A percentile compares a stretch with the other conserved stretches of the same genome.
These are phyloP conservation scores for Suillus subalutaceus DNA, from an alignment of 768 basidiomycete species.

Conservation along the genomic window DNA sequence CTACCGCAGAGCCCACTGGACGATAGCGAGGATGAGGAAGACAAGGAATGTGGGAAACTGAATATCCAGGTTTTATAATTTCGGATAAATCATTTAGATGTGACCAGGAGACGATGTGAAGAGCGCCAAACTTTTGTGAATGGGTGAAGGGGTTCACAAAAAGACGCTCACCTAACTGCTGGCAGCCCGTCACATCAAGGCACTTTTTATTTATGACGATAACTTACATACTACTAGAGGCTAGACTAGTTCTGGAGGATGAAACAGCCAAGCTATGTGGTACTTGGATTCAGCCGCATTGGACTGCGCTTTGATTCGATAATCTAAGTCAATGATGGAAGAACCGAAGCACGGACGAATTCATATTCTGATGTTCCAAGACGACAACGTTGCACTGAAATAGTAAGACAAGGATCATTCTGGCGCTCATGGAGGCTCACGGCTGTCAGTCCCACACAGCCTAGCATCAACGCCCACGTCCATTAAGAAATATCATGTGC, in stretches of 20 bases:
- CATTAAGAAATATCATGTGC: not conserved
- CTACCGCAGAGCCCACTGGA: constrained; percentile 50
- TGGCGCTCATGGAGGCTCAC: not conserved
- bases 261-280: too few species aligned
- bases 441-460: constrained; percentile 2
- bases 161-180: not conserved
- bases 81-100: constrained; percentile 25
- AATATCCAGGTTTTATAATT: constrained; percentile 48
- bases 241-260: not conserved
- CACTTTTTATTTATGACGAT: constrained; percentile 2
- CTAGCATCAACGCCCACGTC: constrained; percentile 4
- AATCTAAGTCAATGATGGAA: too few species aligned
- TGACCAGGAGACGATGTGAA: constrained; percentile 18
- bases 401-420: not conserved
- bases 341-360: not conserved
- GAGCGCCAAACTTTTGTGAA: constrained; percentile 6
- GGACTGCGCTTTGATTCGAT: too few species aligned
- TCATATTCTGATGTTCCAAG: not conserved
- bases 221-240: not conserved
- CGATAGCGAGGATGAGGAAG: constrained; percentile 33
- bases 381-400: constrained; percentile 7
- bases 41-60: constrained; percentile 37
- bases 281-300: too few species aligned
- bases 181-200: constrained; percentile 15
- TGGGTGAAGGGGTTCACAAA: constrained; percentile 11